phyloP scores from a whole-genome alignment of 2,329 filamentous ascomycete species.

The Ascochyta clinopodiicola region DNA sequence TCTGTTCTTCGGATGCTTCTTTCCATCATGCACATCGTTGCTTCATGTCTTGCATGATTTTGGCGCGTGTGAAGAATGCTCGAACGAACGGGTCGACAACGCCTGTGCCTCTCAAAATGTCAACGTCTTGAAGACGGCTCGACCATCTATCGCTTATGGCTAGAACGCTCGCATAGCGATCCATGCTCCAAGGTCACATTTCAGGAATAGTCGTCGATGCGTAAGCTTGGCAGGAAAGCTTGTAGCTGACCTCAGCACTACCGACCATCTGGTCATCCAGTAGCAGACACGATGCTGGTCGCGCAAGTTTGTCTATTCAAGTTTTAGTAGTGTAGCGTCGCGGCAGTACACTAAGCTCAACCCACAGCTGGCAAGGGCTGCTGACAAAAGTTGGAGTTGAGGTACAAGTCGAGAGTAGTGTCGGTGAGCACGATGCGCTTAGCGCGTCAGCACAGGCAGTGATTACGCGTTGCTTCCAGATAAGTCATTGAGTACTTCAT shows the following conservation, averaged over 20 bases:
- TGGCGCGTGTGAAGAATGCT: too few relatives aligned
- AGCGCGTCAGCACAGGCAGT: not conserved
- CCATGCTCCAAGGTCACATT: not conserved
- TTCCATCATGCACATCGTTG: too few relatives aligned
- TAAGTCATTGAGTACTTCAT: not conserved
- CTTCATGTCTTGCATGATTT: too few relatives aligned
- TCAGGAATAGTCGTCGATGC: not conserved
- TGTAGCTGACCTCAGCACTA: conserved; percentile 10
- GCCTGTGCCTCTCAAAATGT: not conserved
- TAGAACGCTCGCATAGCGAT: not conserved
- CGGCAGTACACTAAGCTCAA: too few relatives aligned
- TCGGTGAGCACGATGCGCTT: not conserved
- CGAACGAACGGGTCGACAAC: not conserved
- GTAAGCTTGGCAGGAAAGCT: not conserved
- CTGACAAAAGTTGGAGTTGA: too few relatives aligned
- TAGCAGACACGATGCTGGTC: not conserved
- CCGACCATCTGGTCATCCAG: not conserved
- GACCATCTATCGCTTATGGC: not conserved
- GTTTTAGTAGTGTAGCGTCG: not conserved
- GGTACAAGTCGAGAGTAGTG: too few relatives aligned
- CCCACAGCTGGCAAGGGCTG: too few relatives aligned
- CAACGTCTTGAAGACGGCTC: not conserved
- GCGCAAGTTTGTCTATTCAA: not conserved
- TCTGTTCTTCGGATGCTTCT: too few relatives aligned
- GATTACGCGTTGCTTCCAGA: not conserved